Percentiles rank a stretch among this genome's conserved stretches.
phyloP scores from a whole-genome alignment of 1,284 basidiomycete species.

The Cutaneotrichosporon sp. region DNA sequence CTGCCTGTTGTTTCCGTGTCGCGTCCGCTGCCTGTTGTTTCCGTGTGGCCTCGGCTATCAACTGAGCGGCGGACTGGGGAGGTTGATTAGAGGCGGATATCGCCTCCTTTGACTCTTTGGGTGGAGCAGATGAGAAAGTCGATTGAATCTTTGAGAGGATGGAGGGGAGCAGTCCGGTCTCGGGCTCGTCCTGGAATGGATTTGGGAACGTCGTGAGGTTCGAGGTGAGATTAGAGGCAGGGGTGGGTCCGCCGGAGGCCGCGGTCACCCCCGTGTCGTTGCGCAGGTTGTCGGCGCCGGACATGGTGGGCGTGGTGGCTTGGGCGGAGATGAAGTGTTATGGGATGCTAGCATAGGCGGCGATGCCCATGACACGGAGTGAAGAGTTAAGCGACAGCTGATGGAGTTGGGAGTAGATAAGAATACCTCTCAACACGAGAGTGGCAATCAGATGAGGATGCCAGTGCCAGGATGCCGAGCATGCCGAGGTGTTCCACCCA shows the following conservation, averaged over 20 bases:
- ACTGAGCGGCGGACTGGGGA: conserved; percentile 39
- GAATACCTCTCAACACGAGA: too few relatives aligned
- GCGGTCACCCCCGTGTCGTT: conserved; percentile 10
- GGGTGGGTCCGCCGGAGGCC: conserved; percentile 1
- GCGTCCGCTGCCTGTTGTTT: conserved; percentile 6
- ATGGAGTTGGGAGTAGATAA: too few relatives aligned
- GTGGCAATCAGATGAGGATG: too few relatives aligned
- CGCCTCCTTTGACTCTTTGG: conserved; percentile 2
- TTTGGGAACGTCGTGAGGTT: conserved; percentile 46
- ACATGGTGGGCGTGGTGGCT: not conserved
- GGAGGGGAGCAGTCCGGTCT: conserved; percentile 44
- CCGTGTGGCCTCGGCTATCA: conserved; percentile 36
- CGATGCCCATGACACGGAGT: too few relatives aligned
- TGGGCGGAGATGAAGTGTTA: not conserved
- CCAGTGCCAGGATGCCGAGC: too few relatives aligned
- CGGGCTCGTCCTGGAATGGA: conserved; percentile 46
- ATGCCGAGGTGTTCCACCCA: too few relatives aligned
- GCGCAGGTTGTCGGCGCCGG: conserved; percentile 7
- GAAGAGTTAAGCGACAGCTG: too few relatives aligned
- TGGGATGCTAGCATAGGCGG: not conserved
- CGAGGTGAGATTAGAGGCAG: conserved; percentile 26
- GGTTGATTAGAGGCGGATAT: not conserved
- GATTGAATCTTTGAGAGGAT: conserved; percentile 47
- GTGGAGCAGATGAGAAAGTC: conserved; percentile 27
- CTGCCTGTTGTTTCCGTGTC: not conserved